Base-by-base conservation (phyloP, 2,329 filamentous ascomycete species). In the Fusarium equiseti region DNA sequence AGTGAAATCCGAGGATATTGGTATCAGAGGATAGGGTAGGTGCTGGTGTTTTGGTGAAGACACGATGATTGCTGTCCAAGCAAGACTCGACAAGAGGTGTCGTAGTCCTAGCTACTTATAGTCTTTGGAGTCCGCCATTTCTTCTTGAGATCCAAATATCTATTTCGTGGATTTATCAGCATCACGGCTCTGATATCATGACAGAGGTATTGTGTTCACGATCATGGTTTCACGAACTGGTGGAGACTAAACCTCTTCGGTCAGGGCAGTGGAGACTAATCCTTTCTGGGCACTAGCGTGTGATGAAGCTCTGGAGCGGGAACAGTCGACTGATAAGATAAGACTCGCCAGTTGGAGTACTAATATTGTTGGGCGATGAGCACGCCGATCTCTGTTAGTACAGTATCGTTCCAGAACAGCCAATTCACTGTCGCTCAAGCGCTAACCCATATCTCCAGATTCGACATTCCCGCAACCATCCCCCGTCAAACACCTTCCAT, bases 171-270 rank as follows among this genome's bases (percentile, higher is more conserved):
- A 60, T 51, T 48, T 60, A 42, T 51, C 53, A 66, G 26, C 61
- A 59, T 52, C 7, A 7, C 2, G 4, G 6, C 5, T 6, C n/a
- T 13, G 29, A 5, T 2, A 22, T 18, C n/a, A n/a, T n/a, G n/a
- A n/a, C n/a, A n/a, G n/a, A n/a, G 4, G 27, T 29, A 29, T 29
- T 12, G 12, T 11, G 27, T 29, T 11, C 27, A 29, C 12, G 10
- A 29, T 3, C 10, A 11, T 29, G 27, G 13, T 3, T n/a, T 3
- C 1, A 3, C 15, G 8, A 18, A 15, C 2, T 11, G 22, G 62
- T 65, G 60, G 62, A 52, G 62, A 51, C 52, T 65, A 65, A 65
- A 2, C 62, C 52, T 10, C 2, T 65, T 65, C 5, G 0, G 7
- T 7, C 35, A 0, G 1, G 35, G 2, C 6, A 0, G 35, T n/a